A percentile compares a stretch with the other conserved stretches of the same genome.
Evolutionary conservation across 2,329 filamentous ascomycete species (phyloP).

Genomic region (Diaporthe vexans): DNA sequence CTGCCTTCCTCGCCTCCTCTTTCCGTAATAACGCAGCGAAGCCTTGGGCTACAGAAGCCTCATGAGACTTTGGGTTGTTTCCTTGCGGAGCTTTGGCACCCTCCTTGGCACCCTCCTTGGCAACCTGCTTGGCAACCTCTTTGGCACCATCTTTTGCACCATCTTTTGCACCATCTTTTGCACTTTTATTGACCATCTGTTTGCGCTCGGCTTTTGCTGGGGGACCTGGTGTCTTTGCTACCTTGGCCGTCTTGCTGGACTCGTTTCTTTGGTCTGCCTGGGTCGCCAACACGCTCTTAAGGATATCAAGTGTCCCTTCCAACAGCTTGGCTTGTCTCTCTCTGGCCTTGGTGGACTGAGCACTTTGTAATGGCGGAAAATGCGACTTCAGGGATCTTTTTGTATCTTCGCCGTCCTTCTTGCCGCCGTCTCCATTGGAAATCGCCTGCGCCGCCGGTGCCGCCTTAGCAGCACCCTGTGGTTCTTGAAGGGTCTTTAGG

Average conservation of each 20-base stretch:
- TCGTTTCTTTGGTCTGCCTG: constrained; percentile 43
- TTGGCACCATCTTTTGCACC: too few species aligned
- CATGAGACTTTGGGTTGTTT: neutral
- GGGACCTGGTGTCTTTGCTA: neutral
- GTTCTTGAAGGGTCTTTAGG: constrained; percentile 46
- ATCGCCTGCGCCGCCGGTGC: neutral
- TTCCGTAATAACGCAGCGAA: constrained; percentile 11
- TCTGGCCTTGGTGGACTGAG: constrained; percentile 24
- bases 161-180: neutral
- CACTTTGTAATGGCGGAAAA: constrained; percentile 29
- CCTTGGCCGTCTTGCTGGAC: constrained; percentile 28
- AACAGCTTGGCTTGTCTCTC: constrained; percentile 51
- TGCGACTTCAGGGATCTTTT: constrained; percentile 39
- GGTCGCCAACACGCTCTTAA: constrained; percentile 54
- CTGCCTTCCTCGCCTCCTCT: neutral
- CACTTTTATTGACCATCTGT: neutral
- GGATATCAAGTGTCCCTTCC: constrained; percentile 53
- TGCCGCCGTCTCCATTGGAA: neutral
- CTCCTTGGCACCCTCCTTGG: neutral
- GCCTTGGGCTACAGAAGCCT: constrained; percentile 25
- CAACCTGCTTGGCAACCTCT: too few species aligned
- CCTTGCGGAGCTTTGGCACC: neutral
- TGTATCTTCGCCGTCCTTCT: constrained; percentile 31
- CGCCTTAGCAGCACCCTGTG: constrained; percentile 14
- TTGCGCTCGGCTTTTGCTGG: constrained; percentile 33